A percentile compares a stretch with the other conserved stretches of the same genome.
Conservation (phyloP, 2,329 filamentous ascomycete genomes). For the Phyllosticta citriasiana region DNA sequence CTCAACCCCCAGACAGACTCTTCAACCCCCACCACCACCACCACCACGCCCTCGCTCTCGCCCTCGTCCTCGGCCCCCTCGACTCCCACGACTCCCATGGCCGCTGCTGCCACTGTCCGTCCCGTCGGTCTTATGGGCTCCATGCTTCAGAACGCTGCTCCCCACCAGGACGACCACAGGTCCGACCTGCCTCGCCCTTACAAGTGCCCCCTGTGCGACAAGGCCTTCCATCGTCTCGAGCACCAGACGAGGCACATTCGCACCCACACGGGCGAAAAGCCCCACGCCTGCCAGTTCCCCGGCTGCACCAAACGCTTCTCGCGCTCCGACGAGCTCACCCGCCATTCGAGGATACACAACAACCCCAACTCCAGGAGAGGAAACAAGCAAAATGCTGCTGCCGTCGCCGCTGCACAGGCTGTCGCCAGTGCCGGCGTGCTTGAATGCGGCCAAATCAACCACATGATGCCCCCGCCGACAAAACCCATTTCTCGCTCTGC, state of each 20-base stretch:
- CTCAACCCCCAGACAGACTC: conserved; percentile 23
- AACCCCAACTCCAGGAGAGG: conserved; percentile 93
- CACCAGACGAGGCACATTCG: conserved; percentile 89
- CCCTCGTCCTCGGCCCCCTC: conserved; percentile 1
- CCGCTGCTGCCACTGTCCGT: conserved; percentile 36
- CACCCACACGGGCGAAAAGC: conserved; percentile 97
- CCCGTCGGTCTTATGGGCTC: conserved; percentile 41
- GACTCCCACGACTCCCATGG: conserved; percentile 1
- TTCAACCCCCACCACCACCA: too few species aligned
- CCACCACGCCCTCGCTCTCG: not conserved
- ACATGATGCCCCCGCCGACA: conserved; percentile 64
- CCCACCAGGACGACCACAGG: conserved; percentile 44
- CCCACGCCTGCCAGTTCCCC: conserved; percentile 88
- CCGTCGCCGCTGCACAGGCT: conserved; percentile 46
- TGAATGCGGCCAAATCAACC: conserved; percentile 39
- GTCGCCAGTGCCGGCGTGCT: conserved; percentile 40
- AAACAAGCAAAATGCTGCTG: conserved; percentile 65
- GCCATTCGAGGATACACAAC: conserved; percentile 96
- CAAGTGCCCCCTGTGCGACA: conserved; percentile 96
- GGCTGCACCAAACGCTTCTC: conserved; percentile 97
- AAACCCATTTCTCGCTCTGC: conserved; percentile 81
- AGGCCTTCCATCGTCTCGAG: conserved; percentile 95
- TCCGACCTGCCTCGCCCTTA: conserved; percentile 90
- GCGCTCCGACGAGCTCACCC: conserved; percentile 88
- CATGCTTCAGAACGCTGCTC: conserved; percentile 49